A percentile compares a stretch with the other conserved stretches of the same genome.
Evolutionary conservation across 441 rosid genomes (phyloP).

Genomic region (Dalechampia spathulata): DNA sequence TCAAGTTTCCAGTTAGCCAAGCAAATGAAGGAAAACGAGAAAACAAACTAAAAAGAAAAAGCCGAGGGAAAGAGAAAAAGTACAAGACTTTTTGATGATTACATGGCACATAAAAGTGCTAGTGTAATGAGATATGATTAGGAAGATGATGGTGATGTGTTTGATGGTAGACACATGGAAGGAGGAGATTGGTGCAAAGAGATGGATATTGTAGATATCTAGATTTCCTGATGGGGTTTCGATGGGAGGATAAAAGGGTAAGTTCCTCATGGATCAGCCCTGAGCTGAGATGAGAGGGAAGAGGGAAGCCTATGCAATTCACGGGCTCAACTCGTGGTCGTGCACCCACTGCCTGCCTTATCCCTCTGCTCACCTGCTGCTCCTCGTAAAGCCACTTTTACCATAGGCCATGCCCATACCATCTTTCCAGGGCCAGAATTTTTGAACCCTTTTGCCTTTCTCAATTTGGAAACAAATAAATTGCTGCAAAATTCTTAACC

Average conservation of each 20-base stretch:
- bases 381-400: no score
- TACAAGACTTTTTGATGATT: neutral
- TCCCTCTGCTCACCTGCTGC: no score
- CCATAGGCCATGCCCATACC: no score
- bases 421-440: no score
- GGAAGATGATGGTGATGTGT: slow-evolving; percentile 14
- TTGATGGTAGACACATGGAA: slow-evolving; percentile 33
- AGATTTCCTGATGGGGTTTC: slow-evolving; percentile 34
- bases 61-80: neutral
- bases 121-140: neutral
- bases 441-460: no score
- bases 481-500: no score
- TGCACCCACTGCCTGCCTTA: no score
- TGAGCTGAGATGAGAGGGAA: no score
- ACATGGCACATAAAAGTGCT: neutral
- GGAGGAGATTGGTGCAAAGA: slow-evolving; percentile 21
- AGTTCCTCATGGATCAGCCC: neutral
- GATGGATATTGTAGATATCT: slow-evolving; percentile 42
- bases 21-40: neutral
- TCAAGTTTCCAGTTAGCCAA: neutral
- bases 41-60: neutral
- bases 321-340: no score
- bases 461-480: no score
- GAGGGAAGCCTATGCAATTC: no score
- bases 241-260: neutral